Percentiles rank a stretch among this genome's conserved stretches.
Evolutionary conservation across 495 filamentous ascomycete species (phyloP).

Genomic region (Glutinoglossum americanum): DNA sequence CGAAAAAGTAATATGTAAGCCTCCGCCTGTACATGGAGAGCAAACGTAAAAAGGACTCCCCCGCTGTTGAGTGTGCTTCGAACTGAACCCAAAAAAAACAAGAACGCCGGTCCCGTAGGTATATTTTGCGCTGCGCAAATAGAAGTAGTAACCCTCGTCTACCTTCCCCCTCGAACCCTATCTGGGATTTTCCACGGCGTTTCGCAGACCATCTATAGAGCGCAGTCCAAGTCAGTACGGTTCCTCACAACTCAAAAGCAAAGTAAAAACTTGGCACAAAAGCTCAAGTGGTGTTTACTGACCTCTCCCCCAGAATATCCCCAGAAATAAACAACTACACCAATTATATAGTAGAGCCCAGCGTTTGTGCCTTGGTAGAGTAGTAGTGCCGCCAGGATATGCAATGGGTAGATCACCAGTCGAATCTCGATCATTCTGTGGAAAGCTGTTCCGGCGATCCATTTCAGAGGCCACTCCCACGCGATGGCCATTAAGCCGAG

Average conservation of each 20-base stretch:
- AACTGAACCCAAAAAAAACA: background rate
- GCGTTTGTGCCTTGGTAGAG: slow-evolving; percentile 86
- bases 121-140: background rate
- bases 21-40: too few relatives aligned
- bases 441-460: slow-evolving; percentile 37
- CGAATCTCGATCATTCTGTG: slow-evolving; percentile 78
- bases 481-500: slow-evolving; percentile 59
- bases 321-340: slow-evolving; percentile 82
- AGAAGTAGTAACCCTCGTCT: background rate
- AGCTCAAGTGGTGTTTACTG: slow-evolving; percentile 12
- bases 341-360: slow-evolving; percentile 80
- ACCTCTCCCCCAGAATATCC: slow-evolving; percentile 95
- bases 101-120: background rate
- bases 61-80: too few relatives aligned
- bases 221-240: background rate
- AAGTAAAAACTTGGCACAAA: background rate
- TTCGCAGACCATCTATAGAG: background rate
- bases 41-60: too few relatives aligned
- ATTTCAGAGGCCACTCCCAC: slow-evolving; percentile 78
- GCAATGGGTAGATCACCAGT: slow-evolving; percentile 64
- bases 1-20: too few relatives aligned
- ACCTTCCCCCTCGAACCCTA: background rate
- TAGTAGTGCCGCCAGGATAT: slow-evolving; percentile 48
- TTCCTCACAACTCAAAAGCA: too few relatives aligned
- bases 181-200: background rate